Evolutionary conservation across 148 eudicot genomes (phyloP).

Genomic region (Camellia japonica): DNA sequence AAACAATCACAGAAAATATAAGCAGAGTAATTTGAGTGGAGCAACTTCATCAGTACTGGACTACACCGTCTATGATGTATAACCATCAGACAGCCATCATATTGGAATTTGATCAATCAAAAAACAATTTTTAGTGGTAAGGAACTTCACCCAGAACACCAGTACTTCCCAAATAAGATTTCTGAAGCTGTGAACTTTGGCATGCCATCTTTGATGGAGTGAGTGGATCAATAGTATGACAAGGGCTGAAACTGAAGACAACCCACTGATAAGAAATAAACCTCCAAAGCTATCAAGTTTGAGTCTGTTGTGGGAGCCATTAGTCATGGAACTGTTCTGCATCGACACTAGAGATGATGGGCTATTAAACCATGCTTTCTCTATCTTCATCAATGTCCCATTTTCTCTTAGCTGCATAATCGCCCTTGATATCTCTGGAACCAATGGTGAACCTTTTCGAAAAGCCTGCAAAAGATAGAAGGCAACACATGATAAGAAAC

Average conservation of each 20-base stretch:
- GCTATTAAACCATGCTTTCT: constrained; percentile 16
- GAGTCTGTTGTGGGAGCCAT: neutral
- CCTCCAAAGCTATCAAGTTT: constrained; percentile 16
- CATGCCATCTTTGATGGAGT: neutral
- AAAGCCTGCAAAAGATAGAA: constrained; percentile 13
- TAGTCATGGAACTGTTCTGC: neutral
- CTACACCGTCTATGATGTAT: no score
- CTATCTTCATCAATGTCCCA: constrained; percentile 15
- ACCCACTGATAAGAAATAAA: constrained; percentile 17
- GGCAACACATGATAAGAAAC: neutral
- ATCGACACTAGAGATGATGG: neutral
- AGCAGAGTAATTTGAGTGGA: no score
- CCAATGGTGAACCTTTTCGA: constrained; percentile 26
- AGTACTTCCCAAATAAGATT: neutral
- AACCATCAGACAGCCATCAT: no score
- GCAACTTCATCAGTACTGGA: no score
- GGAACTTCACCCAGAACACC: neutral
- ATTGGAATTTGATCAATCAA: neutral
- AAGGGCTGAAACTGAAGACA: constrained; percentile 8
- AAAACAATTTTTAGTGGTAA: neutral
- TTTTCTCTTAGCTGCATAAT: constrained; percentile 23
- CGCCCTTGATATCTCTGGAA: constrained; percentile 19
- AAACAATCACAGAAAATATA: no score
- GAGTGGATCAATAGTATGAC: neutral
- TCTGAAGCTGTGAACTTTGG: neutral